These are phyloP conservation scores for Tylopilus rubrobrunneus DNA, from an alignment of 768 basidiomycete genomes.

Conservation along the genomic window DNA sequence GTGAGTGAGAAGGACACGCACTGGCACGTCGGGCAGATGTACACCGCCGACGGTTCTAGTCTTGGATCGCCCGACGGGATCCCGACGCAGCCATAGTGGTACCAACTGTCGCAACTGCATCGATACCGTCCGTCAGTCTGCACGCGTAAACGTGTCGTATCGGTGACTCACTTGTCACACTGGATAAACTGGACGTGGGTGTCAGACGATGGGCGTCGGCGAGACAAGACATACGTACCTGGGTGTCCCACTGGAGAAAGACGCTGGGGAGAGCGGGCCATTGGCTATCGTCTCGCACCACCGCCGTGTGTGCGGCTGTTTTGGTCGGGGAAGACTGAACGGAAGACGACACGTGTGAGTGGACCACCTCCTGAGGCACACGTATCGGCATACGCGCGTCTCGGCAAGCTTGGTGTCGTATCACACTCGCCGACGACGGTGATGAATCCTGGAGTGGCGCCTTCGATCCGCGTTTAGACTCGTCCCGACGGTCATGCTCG, in stretches of 20 bases:
- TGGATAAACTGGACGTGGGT: constrained; percentile 27
- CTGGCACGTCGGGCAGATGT: constrained; percentile 43
- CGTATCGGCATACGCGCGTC: background rate
- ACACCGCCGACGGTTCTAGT: constrained; percentile 29
- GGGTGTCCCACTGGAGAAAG: constrained; percentile 20
- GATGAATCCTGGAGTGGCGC: background rate
- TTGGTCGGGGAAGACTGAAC: background rate
- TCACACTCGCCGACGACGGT: background rate
- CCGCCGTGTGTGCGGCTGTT: background rate
- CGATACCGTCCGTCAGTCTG: background rate
- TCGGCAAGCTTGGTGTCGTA: background rate
- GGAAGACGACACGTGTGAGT: too few relatives aligned
- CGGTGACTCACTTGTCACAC: constrained; percentile 31
- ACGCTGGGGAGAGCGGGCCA: constrained; percentile 15
- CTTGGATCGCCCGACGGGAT: constrained; percentile 35
- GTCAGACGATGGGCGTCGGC: background rate
- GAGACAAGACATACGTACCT: constrained; percentile 11
- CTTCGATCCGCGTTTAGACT: background rate
- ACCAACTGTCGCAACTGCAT: constrained; percentile 43
- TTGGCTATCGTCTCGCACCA: background rate
- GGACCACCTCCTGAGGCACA: background rate
- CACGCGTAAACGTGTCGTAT: too few relatives aligned
- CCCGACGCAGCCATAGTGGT: constrained; percentile 51
- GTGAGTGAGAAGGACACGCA: constrained; percentile 7
- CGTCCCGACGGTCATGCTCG: background rate